Evolutionary conservation across 1,139 yeast species (phyloP).

Genomic region (Yamadazyma siamensis): DNA sequence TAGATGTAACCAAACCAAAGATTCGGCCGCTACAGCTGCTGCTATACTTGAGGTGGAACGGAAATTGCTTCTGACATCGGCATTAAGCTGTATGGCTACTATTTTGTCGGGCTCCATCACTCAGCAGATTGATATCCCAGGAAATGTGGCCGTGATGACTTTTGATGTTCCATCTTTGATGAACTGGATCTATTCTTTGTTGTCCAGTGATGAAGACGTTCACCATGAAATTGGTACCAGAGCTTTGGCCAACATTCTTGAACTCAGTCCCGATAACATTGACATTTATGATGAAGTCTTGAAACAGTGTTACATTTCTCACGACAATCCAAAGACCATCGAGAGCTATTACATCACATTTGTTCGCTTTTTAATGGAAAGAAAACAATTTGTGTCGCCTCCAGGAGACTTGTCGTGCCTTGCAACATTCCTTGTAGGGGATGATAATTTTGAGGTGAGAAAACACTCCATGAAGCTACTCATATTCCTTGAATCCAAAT

Average conservation of each 20-base stretch:
- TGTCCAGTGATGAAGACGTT: constrained; percentile 57
- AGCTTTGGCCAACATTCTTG: constrained; percentile 70
- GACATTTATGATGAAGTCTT: constrained; percentile 64
- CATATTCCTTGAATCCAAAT: constrained; percentile 52
- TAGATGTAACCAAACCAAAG: constrained; percentile 41
- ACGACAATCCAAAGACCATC: constrained; percentile 47
- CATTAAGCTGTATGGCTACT: constrained; percentile 81
- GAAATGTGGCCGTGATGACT: constrained; percentile 48
- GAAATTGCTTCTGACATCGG: constrained; percentile 64
- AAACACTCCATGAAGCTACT: constrained; percentile 59
- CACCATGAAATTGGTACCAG: constrained; percentile 62
- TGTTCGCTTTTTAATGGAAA: constrained; percentile 53
- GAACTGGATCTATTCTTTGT: constrained; percentile 74
- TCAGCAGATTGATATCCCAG: constrained; percentile 45
- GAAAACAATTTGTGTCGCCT: constrained; percentile 37
- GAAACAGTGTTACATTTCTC: constrained; percentile 63
- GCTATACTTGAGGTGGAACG: constrained; percentile 86
- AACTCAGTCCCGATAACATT: constrained; percentile 52
- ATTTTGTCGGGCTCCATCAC: constrained; percentile 67
- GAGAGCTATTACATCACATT: constrained; percentile 71
- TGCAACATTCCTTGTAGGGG: constrained; percentile 68
- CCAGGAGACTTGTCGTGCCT: constrained; percentile 62
- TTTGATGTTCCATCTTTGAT: constrained; percentile 70
- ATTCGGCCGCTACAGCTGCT: constrained; percentile 50
- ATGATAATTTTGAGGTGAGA: constrained; percentile 57